These are phyloP conservation scores for Bauhinia variegata DNA, from an alignment of 306 rosid species.

Conservation along the genomic window DNA sequence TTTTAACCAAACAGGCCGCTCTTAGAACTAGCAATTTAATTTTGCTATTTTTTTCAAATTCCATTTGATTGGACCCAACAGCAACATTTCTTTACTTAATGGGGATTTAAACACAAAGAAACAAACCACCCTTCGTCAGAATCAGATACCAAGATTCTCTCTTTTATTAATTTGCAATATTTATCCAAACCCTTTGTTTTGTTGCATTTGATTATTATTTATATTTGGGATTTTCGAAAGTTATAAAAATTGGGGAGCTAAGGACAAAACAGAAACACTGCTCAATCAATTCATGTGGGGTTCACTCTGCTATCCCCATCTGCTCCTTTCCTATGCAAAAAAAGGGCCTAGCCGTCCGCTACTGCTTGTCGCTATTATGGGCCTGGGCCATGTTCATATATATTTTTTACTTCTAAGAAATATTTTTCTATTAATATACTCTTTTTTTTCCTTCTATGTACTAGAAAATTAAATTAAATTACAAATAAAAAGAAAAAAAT, in stretches of 20 bases:
- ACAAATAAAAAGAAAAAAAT: constrained; percentile 4
- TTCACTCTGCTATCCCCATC: constrained; percentile 40
- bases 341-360: constrained; percentile 71
- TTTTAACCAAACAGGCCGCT: constrained; percentile 32
- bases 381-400: constrained; percentile 42
- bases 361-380: constrained; percentile 55
- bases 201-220: constrained; percentile 24
- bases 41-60: constrained; percentile 7
- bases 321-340: constrained; percentile 47
- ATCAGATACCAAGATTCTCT: background rate
- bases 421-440: constrained; percentile 35
- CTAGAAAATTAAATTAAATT: constrained; percentile 40
- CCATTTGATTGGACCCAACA: constrained; percentile 39
- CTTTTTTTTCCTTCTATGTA: constrained; percentile 34
- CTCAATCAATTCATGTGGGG: constrained; percentile 44
- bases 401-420: background rate
- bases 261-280: constrained; percentile 46
- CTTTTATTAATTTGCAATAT: background rate
- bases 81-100: constrained; percentile 1
- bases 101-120: constrained; percentile 11
- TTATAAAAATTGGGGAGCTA: background rate
- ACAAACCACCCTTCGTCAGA: constrained; percentile 6
- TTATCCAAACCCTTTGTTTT: constrained; percentile 4
- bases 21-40: constrained; percentile 41
- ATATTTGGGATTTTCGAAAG: constrained; percentile 35